Base-by-base conservation (phyloP, 108 stramenopile species). In the Nannochloropsis gaditana region DNA sequence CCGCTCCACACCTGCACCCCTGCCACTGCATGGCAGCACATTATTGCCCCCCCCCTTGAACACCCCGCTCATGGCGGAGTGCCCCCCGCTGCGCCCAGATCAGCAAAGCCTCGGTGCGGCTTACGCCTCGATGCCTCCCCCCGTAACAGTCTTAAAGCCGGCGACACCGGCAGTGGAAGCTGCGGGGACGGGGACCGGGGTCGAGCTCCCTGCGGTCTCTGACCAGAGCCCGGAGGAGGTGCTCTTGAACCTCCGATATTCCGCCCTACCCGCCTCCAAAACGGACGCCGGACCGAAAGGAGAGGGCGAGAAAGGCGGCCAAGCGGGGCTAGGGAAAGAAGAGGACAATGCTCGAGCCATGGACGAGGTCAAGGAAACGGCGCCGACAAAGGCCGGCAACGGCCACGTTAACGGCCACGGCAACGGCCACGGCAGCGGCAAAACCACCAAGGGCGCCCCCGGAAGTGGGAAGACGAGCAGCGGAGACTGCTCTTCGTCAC, bases 1-100 rank as follows among this genome's bases (percentile, higher is more conserved):
- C 80, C 94, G 95, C 87, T 96, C 97, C 82, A 31, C 31, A 31
- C 31, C 31, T 31, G 31, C 31, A 31, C 31, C 31, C 31, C 31
- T 31, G 31, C 31, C 31, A 31, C 31, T 31, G 31, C 31, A 31
- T 31, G 31, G 31, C 31, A 31, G 31, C 31, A 31, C 31, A 31
- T 31, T 1, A 1, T 31, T 31, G 31, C 31, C 31, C 31, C 31
- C 31, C 31, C 31, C 31, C 31, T 31, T 31, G 0, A 31, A 31
- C 31, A 31, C 31, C 31, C 31, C 1, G 31, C 31, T 31, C 31
- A 31, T 31, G 31, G 31, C 31, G 31, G 31, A 31, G 31, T 31
- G 31, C 31, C 31, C 31, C 31, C 31, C 31, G 31, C 31, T 1
- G 31, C 31, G 31, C 31, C 31, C 31, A 31, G 31, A 31, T 31